These are phyloP conservation scores for Cucurbita maxima DNA, from an alignment of 306 rosid species.

Conservation along the genomic window DNA sequence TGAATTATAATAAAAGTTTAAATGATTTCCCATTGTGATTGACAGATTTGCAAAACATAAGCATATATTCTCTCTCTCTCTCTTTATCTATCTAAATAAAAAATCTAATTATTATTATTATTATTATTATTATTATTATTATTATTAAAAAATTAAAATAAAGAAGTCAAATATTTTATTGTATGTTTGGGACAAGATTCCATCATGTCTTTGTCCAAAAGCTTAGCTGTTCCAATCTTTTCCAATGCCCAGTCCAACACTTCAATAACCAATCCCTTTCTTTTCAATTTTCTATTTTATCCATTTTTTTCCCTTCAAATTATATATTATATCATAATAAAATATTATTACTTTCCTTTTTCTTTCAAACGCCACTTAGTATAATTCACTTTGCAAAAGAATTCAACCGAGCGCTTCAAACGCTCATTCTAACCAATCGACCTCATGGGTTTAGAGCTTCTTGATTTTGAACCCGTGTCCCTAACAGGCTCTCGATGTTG, in stretches of 20 bases:
- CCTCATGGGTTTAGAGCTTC: too few relatives aligned
- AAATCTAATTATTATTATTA: background rate
- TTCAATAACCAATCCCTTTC: background rate
- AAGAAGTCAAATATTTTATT: slow-evolving; percentile 30
- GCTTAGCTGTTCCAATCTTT: slow-evolving; percentile 60
- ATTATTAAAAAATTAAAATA: background rate
- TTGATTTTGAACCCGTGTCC: too few relatives aligned
- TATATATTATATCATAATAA: too few relatives aligned
- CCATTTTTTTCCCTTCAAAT: background rate
- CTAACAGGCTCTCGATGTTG: too few relatives aligned
- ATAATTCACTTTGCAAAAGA: too few relatives aligned
- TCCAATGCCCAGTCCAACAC: slow-evolving; percentile 22
- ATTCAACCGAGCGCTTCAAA: too few relatives aligned
- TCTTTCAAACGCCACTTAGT: too few relatives aligned
- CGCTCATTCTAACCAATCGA: too few relatives aligned
- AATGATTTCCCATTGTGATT: background rate
- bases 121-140: too few relatives aligned
- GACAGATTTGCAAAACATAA: slow-evolving; percentile 6
- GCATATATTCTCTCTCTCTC: slow-evolving; percentile 5
- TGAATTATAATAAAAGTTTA: background rate
- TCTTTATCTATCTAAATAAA: background rate
- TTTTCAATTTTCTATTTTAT: background rate
- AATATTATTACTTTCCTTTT: too few relatives aligned
- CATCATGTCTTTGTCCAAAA: slow-evolving; percentile 50
- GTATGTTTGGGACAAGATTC: slow-evolving; percentile 40